Evolutionary conservation across 2,329 filamentous ascomycete species (phyloP).

Genomic region (Knoxdaviesia capensis): DNA sequence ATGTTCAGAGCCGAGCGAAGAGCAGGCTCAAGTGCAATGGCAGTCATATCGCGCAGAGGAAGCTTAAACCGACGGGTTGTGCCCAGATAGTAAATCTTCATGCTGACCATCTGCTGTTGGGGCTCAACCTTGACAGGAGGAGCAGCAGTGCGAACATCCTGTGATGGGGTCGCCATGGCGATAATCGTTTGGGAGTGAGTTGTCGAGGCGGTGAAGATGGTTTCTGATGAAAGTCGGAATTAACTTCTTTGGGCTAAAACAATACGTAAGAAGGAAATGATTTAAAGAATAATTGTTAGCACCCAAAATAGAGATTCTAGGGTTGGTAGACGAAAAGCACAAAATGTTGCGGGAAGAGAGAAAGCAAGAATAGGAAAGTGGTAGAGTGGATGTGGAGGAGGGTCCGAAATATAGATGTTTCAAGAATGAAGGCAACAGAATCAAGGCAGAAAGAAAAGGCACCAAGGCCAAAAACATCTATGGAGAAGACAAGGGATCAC

Average conservation of each 20-base stretch:
- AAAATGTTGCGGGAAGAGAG: not conserved
- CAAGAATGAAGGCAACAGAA: not conserved
- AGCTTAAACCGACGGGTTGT: constrained; percentile 71
- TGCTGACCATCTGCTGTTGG: constrained; percentile 31
- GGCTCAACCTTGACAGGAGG: constrained; percentile 8
- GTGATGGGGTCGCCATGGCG: constrained; percentile 3
- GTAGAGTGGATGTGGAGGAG: not conserved
- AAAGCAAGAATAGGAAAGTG: not conserved
- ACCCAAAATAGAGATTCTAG: constrained; percentile 8
- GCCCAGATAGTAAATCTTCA: constrained; percentile 70
- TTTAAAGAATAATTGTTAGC: too few species aligned
- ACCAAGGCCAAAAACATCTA: constrained; percentile 2
- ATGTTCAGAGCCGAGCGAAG: too few species aligned
- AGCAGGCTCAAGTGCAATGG: not conserved
- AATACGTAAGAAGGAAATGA: too few species aligned
- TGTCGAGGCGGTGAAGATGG: constrained; percentile 15
- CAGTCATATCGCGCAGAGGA: constrained; percentile 55
- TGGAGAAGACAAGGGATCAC: constrained; percentile 5
- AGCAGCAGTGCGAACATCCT: constrained; percentile 1
- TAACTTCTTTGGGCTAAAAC: too few species aligned
- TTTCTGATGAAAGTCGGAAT: too few species aligned
- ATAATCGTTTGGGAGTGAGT: constrained; percentile 27
- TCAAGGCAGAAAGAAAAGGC: constrained; percentile 3
- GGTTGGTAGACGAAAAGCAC: constrained; percentile 4
- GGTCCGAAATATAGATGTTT: not conserved